phyloP scores from a whole-genome alignment of 106 monocot genomes.

The Cymbidium sinense region DNA sequence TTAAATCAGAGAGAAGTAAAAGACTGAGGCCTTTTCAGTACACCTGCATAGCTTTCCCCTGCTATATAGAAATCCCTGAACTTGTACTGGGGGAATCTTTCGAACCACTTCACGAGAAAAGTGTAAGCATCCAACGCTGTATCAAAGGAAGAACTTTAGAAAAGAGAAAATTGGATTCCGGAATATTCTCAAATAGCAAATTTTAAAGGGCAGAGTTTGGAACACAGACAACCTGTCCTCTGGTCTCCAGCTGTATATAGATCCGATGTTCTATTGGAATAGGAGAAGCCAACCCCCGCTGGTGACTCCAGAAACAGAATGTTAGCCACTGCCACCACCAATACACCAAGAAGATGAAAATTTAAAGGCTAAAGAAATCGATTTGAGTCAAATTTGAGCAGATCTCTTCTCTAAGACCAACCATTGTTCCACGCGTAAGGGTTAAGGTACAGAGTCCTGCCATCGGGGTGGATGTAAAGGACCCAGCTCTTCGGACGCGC shows the following conservation, averaged over 20 bases:
- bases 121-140: slow-evolving; percentile 56
- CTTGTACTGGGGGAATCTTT: slow-evolving; percentile 93
- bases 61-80: slow-evolving; percentile 83
- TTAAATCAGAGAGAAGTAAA: neutral
- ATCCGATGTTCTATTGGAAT: slow-evolving; percentile 75
- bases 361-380: neutral
- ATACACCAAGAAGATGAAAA: neutral
- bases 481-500: slow-evolving; percentile 97
- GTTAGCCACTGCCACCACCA: slow-evolving; percentile 55
- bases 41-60: slow-evolving; percentile 96
- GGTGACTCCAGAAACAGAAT: slow-evolving; percentile 94
- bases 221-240: slow-evolving; percentile 46
- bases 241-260: slow-evolving; percentile 55
- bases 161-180: neutral
- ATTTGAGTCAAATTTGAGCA: neutral
- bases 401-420: slow-evolving; percentile 8
- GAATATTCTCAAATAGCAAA: neutral
- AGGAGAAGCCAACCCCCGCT: slow-evolving; percentile 95
- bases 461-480: slow-evolving; percentile 84
- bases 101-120: slow-evolving; percentile 83
- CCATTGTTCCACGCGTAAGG: slow-evolving; percentile 86
- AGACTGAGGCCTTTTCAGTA: slow-evolving; percentile 4
- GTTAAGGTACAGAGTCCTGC: slow-evolving; percentile 61
- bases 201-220: neutral
- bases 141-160: slow-evolving; percentile 12